Evolutionary conservation across 2,329 filamentous ascomycete species (phyloP), one percentile per base, ranked within the genome.

Genomic region (Lachnellula willkommii): DNA sequence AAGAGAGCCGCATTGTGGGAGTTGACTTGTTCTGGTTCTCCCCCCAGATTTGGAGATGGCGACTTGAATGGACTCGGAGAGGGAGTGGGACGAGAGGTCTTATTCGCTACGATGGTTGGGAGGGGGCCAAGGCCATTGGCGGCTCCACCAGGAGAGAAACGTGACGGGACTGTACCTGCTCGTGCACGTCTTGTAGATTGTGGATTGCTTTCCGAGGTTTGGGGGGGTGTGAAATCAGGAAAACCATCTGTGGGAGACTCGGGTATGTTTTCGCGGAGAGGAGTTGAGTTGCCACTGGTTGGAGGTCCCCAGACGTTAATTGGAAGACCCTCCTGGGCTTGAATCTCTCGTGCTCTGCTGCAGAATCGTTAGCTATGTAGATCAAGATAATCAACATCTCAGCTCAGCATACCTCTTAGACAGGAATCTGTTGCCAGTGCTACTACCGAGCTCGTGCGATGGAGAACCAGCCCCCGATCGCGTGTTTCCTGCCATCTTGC

Each of bases 161-260:
- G 83, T 47, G 94, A 97, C 22, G 94, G 94, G n/a, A 99, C 85
- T 3, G 94, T 99, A 63, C 94, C 94, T 58, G 94, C 94, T 71
- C 94, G 85, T 65, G 90, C 88, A 70, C 94, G 85, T 62, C 94
- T 84, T 28, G 56, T 32, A 48, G 84, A 82, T 66, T 88, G 80
- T 64, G 87, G 84, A 58, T 87, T 70, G 56, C 77, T 80, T 61
- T 85, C 81, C 62, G 87, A 81, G 8, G 86, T 80, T 43, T 88
- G 81, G 43, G 89, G 79, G 65, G 85, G 83, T 61, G 88, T 82
- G 70, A 96, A 90, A 72, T 96, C 92, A 56, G 94, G 92, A 66
- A 97, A 97, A 64, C 89, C 93, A 75, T 96, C 93, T 63, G 89
- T 94, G 35, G 94, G 94, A 37, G 93, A 96, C 75, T 99, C 94